Evolutionary conservation across 2,329 filamentous ascomycete species (phyloP), one percentile per base, ranked within the genome.

Genomic region (Neofusicoccum umdonicola): DNA sequence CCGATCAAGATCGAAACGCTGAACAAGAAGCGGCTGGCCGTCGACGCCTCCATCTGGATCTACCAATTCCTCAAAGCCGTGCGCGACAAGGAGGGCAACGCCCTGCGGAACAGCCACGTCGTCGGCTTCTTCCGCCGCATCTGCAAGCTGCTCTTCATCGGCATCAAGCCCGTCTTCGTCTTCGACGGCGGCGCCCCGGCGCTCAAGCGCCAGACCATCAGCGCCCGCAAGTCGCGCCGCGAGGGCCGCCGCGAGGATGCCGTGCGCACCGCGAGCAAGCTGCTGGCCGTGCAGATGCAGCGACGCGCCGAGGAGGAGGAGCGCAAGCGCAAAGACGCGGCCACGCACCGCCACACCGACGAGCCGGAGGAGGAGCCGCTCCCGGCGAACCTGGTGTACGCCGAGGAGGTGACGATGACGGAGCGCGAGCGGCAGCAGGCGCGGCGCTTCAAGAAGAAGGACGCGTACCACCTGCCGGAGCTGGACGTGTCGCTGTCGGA

Each of bases 21-120:
- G 66, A 98, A 98, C 77, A 92, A 91, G 71, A 97, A 97, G 80
- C 92, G 95, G 15, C 90, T 99, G 57, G 96, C 95, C 52, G 92
- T 99, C 69, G 95, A 99, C 80, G 95, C 96, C 65, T 97, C 93
- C 12, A 99, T 99, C 76, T 99, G 95, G 95, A 98, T 99, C 71
- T 99, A 99, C 83, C 95, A 99, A 75, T 99, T 99, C 74, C 87
- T 99, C 71, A 99, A 99, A 81, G 95, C 96, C 9, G 95, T 99
- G 11, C 93, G 95, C 71, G 95, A 99, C 80, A 97, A 98, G 74
- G 95, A 99, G 79, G 95, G 95, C 62, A 97, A 99, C 74, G 95
- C 95, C 1, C 84, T 99, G 61, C 92, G 93, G 68, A 99, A 97
- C 80, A 94, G 92, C 35, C 95, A 99, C 74, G 87, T 99, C 41